Conservation (phyloP, 179 eudicot species). For the Pouteria campechiana region DNA sequence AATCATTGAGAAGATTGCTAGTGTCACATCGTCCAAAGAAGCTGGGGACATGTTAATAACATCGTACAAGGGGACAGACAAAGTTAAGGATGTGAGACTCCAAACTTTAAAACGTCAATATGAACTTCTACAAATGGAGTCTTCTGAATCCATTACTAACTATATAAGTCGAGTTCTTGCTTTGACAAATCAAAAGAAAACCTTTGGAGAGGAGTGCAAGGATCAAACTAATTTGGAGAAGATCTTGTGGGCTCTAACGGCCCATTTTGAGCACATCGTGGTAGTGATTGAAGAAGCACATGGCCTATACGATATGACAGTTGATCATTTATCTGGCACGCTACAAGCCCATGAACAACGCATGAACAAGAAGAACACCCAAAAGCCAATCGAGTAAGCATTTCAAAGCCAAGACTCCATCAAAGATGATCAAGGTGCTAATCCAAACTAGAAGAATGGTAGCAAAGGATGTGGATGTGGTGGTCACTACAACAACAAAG, state of each 20-base stretch:
- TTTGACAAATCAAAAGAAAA: conserved; percentile 5
- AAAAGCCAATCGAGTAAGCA: not conserved
- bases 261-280: not conserved
- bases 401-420: not conserved
- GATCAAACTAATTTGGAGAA: not conserved
- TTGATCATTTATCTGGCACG: not conserved
- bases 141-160: not conserved
- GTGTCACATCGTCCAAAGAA: conserved; percentile 1
- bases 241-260: not conserved
- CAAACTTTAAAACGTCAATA: conserved; percentile 5
- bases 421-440: not conserved
- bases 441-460: not conserved
- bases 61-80: conserved; percentile 4
- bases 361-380: not conserved
- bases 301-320: not conserved
- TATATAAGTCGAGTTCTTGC: not conserved
- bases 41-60: conserved; percentile 4
- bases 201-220: too few species aligned
- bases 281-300: not conserved
- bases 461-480: not conserved
- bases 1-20: conserved; percentile 3
- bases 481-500: too few species aligned
- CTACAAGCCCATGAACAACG: not conserved
- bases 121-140: conserved; percentile 1
- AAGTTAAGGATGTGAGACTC: conserved; percentile 1